Base-by-base conservation (phyloP, 2,329 filamentous ascomycete genomes). In the Hirsutella thompsonii region DNA sequence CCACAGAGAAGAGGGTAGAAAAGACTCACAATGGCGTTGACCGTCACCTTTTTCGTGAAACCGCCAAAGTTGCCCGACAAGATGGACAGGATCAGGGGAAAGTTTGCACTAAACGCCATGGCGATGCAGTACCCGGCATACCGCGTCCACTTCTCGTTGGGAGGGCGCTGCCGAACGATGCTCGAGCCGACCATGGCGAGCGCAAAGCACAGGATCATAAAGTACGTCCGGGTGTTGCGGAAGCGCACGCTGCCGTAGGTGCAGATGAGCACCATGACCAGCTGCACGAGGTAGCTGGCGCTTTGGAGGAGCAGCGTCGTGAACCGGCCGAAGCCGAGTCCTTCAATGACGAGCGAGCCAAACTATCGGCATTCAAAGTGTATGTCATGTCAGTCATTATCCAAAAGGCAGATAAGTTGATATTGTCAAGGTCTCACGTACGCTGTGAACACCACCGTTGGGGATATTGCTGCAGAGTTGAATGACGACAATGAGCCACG, bases 41-140 rank as follows among this genome's bases (percentile, higher is more conserved):
- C 69, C 4, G 73, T 69, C 1, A 68, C 66, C 49, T 78, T 79
- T 59, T 81, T 81, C 1, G 76, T 81, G 40, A 77, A 73, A 1
- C 76, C 77, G 18, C 69, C 75, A 26, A 78, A 62, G 49, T 81
- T 81, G 5, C 72, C 64, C 1, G 69, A 68, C 28, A 75, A 62
- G 59, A 80, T 66, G 9, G 70, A 70, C 55, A 80, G 64, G 36
- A 67, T 58, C 28, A 80, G 61, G 14, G 55, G 52, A 35, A 56
- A 52, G 30, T 49, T 50, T 29, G 46, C 49, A 64, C 72, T 50
- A 70, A 67, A 2, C 67, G 72, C 8, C 68, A 73, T 70, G 68
- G 79, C 63, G 76, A 82, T 36, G 14, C 53, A 51, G 35, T 50
- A 49, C 11, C 53, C 55, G n/a, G 47, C 45, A 26, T 52, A 55